Percentiles rank a stretch among this genome's conserved stretches.
These are phyloP conservation scores for Chaetomiaceae sp. DNA, from an alignment of 2,329 filamentous ascomycete genomes.

Conservation along the genomic window DNA sequence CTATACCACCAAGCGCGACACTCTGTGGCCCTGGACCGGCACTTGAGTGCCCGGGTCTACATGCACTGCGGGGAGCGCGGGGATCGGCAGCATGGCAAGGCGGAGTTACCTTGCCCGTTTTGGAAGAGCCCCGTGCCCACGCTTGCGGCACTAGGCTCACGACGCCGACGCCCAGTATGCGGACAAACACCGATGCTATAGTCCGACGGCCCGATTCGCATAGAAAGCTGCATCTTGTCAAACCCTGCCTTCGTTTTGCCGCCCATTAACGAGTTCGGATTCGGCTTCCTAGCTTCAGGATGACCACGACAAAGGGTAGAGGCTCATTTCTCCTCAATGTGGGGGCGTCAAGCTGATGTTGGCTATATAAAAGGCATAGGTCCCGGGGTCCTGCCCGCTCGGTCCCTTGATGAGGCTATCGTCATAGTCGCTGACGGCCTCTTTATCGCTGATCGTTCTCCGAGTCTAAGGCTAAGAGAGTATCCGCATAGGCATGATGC, in stretches of 20 bases:
- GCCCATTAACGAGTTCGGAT: no score
- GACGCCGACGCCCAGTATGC: neutral
- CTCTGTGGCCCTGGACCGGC: conserved; percentile 13
- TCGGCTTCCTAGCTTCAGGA: no score
- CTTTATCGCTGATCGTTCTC: no score
- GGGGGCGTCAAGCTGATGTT: no score
- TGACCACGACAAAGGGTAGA: no score
- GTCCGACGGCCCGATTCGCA: conserved; percentile 15
- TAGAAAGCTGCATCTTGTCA: neutral
- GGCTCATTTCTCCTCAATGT: no score
- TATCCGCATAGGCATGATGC: conserved; percentile 3
- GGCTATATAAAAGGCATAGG: no score
- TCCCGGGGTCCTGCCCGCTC: no score
- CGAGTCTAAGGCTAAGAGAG: no score
- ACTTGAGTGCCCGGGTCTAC: conserved; percentile 1
- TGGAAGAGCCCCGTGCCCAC: neutral
- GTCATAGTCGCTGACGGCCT: no score
- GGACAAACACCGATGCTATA: neutral
- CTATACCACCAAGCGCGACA: conserved; percentile 8
- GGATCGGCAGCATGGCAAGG: neutral
- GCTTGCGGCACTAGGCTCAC: neutral
- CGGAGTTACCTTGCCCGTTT: conserved; percentile 11
- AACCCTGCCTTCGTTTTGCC: neutral
- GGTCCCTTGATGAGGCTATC: no score
- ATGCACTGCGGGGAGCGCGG: conserved; percentile 14